Evolutionary conservation across 495 filamentous ascomycete species (phyloP), one percentile per base, ranked within the genome.

Genomic region (Aspergillus ostianus): DNA sequence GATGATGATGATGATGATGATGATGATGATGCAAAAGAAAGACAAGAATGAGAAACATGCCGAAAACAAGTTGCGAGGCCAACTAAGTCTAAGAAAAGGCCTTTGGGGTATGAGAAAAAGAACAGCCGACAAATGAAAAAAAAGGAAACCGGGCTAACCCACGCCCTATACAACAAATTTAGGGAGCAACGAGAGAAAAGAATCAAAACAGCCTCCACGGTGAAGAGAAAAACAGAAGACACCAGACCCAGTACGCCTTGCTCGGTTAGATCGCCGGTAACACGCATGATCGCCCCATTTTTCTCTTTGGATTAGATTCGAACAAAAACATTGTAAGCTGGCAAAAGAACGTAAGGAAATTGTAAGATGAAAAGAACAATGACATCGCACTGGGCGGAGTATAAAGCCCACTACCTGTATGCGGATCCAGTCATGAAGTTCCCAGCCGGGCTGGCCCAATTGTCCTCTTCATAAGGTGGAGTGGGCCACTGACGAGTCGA

Each of bases 381-480:
- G 19, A 58, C 36, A 41, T 12, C 36, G 10, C 36, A 15, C 1
- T 41, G 36, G 1, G 36, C 13, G 36, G 36, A 12, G 36, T 13
- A 41, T 13, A 2, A 17, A 41, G 36, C 12, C 36, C 9, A 41
- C 73, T 76, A 84, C 60, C 75, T 72, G 63, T 74, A 82, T 44
- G 72, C 74, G 52, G 78, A 70, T 51, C 85, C 84, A 46, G 85
- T 86, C 52, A 88, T 79, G 72, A 90, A 90, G 75, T 87, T 90
- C 5, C 88, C 86, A 23, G 89, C 86, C 47, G 91, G 85, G n/a
- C 87, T 85, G 29, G 86, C 90, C 92, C 90, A 97, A 70, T 93
- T 94, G 59, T 86, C 84, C 67, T 95, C 93, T 56, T 89, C 87
- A 65, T 96, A 95, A 27, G 94, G 94, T 45, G 95, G 95, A n/a